phyloP scores from a whole-genome alignment of 192 early-diverging fungal genomes.

The Podila minutissima region DNA sequence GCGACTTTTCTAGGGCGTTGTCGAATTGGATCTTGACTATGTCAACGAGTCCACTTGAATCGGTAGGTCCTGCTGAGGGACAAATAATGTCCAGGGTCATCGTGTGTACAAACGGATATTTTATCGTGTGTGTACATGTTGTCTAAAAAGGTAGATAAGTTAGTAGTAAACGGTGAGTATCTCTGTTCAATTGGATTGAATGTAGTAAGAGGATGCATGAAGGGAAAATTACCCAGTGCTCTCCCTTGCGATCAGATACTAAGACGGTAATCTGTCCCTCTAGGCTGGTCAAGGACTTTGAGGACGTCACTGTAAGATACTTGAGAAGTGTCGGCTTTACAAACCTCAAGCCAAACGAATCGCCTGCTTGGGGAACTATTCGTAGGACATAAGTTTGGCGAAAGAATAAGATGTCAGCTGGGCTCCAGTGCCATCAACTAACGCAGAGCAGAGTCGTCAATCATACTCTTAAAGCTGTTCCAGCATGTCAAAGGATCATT shows the following conservation, averaged over 20 bases:
- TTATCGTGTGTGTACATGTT: conserved; percentile 25
- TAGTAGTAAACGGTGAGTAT: not conserved
- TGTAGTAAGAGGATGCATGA: not conserved
- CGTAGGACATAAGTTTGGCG: not conserved
- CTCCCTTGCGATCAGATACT: conserved; percentile 21
- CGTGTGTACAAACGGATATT: conserved; percentile 33
- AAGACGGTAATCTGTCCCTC: conserved; percentile 24
- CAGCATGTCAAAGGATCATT: conserved; percentile 56
- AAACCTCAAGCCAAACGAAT: conserved; percentile 64
- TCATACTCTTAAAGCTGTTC: conserved; percentile 52
- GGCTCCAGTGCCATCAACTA: not conserved
- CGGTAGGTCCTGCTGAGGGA: conserved; percentile 1
- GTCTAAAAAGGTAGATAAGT: conserved; percentile 3
- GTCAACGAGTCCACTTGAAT: not conserved
- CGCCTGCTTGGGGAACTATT: conserved; percentile 51
- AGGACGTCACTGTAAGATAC: conserved; percentile 20
- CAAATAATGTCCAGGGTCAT: conserved; percentile 39
- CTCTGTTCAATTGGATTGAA: not conserved
- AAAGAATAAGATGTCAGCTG: not conserved
- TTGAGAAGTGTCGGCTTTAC: conserved; percentile 38
- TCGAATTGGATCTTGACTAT: not conserved
- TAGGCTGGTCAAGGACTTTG: conserved; percentile 9
- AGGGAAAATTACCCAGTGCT: conserved; percentile 28
- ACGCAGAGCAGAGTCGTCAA: not conserved
- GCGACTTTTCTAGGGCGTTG: conserved; percentile 23